Conservation (phyloP, 192 early-diverging fungal species). For the Jimgerdemannia lactiflua region DNA sequence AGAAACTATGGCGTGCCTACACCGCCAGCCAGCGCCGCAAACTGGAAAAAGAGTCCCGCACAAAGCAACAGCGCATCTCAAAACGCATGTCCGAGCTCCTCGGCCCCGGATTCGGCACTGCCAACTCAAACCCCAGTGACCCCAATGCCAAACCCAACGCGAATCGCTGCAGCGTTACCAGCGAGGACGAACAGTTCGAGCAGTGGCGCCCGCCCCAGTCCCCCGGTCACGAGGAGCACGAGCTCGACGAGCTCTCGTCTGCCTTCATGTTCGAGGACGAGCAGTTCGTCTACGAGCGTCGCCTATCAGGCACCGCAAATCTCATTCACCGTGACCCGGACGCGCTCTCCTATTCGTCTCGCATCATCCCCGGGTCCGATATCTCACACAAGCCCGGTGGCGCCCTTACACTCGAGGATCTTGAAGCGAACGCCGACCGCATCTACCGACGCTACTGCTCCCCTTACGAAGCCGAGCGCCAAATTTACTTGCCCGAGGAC, state of each 20-base stretch:
- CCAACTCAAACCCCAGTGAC: not conserved
- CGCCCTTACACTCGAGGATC: conserved; percentile 17
- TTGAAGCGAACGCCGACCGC: conserved; percentile 28
- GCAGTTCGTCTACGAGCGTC: not conserved
- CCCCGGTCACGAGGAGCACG: conserved; percentile 4
- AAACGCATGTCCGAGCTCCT: not conserved
- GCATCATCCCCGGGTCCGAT: conserved; percentile 8
- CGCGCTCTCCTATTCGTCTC: conserved; percentile 8
- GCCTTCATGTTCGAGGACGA: not conserved
- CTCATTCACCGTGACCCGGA: not conserved
- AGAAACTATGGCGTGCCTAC: conserved; percentile 32
- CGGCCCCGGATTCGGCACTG: not conserved
- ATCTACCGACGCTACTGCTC: conserved; percentile 32
- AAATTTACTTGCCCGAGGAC: conserved; percentile 33
- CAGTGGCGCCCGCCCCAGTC: conserved; percentile 9
- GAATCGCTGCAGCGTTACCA: not conserved
- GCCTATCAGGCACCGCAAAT: conserved; percentile 17
- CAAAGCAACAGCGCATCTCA: not conserved
- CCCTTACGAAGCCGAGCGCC: conserved; percentile 11
- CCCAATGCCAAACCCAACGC: not conserved
- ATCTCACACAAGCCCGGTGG: not conserved
- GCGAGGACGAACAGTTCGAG: not conserved
- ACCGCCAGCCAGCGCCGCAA: conserved; percentile 14
- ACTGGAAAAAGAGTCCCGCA: conserved; percentile 5
- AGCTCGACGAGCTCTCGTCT: not conserved